Evolutionary conservation across 805 yeast genomes (phyloP).

Genomic region (Saccharomyces paradoxus): DNA sequence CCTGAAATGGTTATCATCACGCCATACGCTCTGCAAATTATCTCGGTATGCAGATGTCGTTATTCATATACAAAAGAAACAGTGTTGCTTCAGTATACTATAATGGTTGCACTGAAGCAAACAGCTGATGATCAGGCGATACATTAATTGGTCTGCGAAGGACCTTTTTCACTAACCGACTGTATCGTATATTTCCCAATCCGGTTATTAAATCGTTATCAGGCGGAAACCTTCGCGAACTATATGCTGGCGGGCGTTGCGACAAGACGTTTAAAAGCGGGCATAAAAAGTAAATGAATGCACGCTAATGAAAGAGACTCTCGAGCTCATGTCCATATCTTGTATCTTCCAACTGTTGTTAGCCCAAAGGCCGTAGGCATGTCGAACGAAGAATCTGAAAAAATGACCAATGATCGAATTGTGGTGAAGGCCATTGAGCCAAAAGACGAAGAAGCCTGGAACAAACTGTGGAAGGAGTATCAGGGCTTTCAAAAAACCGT

Average conservation of each 20-base stretch:
- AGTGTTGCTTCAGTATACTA: neutral
- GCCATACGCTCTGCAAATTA: neutral
- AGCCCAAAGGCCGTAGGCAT: neutral
- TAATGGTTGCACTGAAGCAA: neutral
- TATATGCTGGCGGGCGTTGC: neutral
- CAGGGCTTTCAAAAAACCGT: constrained; percentile 36
- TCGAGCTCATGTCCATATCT: neutral
- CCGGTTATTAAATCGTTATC: neutral
- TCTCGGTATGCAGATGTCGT: no score
- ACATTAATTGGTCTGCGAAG: neutral
- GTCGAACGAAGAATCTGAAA: neutral
- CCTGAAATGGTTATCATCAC: neutral
- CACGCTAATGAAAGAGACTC: neutral
- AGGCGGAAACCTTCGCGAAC: neutral
- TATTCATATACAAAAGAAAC: neutral
- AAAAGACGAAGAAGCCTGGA: constrained; percentile 40
- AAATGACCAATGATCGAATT: neutral
- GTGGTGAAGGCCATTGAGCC: constrained; percentile 34
- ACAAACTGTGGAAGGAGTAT: constrained; percentile 38
- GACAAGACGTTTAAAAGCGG: neutral
- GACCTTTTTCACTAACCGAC: neutral
- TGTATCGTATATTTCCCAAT: neutral
- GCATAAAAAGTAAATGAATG: neutral
- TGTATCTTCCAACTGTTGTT: neutral
- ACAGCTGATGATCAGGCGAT: neutral